Base-by-base conservation (phyloP, 208 protist species). In the Balamuthia mandrillaris region DNA sequence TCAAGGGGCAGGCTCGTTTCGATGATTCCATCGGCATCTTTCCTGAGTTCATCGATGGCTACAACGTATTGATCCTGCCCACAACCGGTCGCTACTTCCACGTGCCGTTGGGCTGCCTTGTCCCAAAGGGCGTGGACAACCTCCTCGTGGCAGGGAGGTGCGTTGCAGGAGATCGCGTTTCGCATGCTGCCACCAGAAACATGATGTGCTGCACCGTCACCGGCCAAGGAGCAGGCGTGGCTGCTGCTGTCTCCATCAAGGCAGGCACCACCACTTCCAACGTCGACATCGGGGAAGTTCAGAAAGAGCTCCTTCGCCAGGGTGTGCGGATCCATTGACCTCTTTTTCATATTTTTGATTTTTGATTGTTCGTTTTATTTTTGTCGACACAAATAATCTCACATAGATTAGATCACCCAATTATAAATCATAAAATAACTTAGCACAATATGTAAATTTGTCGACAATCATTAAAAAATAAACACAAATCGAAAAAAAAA, bases 201-300 rank as follows among this genome's bases (percentile, higher is more conserved):
- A 86, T 86, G 51, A 86, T 86, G 82, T 74, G 56, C 49, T 86
- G 82, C 63, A 79, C 51, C 33, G 82, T 86, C 51, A 86, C 82
- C 6, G 82, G 82, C 18, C 82, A 86, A 29, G 82, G 42, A 1
- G 66, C 79, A 3, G 79, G 79, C 49, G 51, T 58, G 27, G 79
- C 79, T 27, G 49, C 54, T 37, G 79, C 79, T 2, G 66, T 85
- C 49, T 70, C 51, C 10, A 54, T 85, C 61, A 5, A 18, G 9
- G 10, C 49, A 21, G 45, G 45, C 31, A 39, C 49, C 51, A 35
- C 42, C 5, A 81, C 74, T 44, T 44, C 35, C 9, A 44, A 24
- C n/a, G 74, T 81, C 39, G 74, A 81, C 58, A 66, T 81, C 58
- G 1, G 37, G 3, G 51, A 6, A 3, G 74, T 81, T 9, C 74